Base-by-base conservation (phyloP, 495 filamentous ascomycete genomes). In the Cryomyces antarcticus region DNA sequence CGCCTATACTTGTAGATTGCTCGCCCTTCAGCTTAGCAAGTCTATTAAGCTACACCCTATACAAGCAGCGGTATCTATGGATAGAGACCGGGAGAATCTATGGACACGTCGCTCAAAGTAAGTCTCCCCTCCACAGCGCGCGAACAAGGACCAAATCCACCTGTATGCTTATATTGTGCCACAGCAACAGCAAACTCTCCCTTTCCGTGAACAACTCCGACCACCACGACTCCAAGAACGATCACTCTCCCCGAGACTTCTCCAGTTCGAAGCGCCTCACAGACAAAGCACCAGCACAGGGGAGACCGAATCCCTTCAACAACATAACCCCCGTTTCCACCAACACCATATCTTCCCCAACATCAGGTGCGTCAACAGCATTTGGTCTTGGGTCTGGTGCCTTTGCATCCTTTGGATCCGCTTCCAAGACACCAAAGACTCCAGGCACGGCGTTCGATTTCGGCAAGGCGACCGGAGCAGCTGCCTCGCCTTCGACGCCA, bases 51-150 rank as follows among this genome's bases (percentile, higher is more conserved):
- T 24, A 24, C 17, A 24, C 17, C 2, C 17, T 24, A 24, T 24
- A 24, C 17, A 24, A 24, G 17, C 17, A 24, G 17, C 17, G 17
- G 2, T 24, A 24, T 2, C 17, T 2, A 47, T 44, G 45, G 59
- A 54, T 55, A 79, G 75, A 71, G 73, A 77, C 64, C 73, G 73
- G 57, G 72, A 70, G 61, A 72, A 70, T 52, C 61, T 93, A 73
- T 94, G 86, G 86, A 84, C 78, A 69, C 80, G 86, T 59, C 81
- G 86, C 62, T 75, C 81, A 57, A 92, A 87, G 84, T 93, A 72
- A 65, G 80, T 65, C 42, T n/a, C 27, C 28, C 13, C 42, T 38
- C 28, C 7, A 13, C 33, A 3, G 12, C 12, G 1, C 33, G 33
- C 12, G 2, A 36, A 13, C 12, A 9, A 36, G 33, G 33, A 36